Evolutionary conservation across 2,329 filamentous ascomycete species (phyloP).

Genomic region (Penicillium digitatum): DNA sequence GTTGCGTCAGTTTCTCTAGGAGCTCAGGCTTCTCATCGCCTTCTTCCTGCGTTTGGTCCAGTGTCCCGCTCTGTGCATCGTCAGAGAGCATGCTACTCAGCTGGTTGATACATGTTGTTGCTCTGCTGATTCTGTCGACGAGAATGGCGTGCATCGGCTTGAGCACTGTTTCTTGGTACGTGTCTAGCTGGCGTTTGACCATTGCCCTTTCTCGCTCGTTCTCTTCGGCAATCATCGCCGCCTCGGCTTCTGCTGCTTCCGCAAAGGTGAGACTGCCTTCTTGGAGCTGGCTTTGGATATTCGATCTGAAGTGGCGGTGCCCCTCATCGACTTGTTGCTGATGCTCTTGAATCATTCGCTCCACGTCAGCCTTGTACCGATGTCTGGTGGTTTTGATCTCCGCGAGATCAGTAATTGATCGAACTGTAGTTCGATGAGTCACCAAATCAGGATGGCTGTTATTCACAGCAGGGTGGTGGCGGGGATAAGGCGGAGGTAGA

Average conservation of each 20-base stretch:
- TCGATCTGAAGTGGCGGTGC: conserved; percentile 63
- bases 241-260: conserved; percentile 76
- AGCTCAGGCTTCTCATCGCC: conserved; percentile 93
- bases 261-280: conserved; percentile 75
- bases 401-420: conserved; percentile 67
- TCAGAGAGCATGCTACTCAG: conserved; percentile 68
- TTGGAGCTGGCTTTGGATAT: conserved; percentile 74
- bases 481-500: conserved; percentile 86
- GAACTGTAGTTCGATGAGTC: conserved; percentile 68
- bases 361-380: conserved; percentile 49
- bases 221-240: conserved; percentile 68
- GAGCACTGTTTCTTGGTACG: conserved; percentile 78
- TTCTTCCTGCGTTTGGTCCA: conserved; percentile 87
- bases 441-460: conserved; percentile 91
- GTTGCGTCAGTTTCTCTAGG: conserved; percentile 84
- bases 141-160: conserved; percentile 77
- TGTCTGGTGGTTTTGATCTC: conserved; percentile 66
- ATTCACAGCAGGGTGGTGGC: conserved; percentile 91
- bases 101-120: conserved; percentile 71
- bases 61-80: conserved; percentile 63
- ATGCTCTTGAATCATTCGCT: conserved; percentile 52
- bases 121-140: conserved; percentile 67
- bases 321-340: conserved; percentile 54
- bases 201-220: conserved; percentile 66
- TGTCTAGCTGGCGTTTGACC: conserved; percentile 75